Base-by-base conservation (phyloP, 768 basidiomycete genomes). In the Hericium coralloides region DNA sequence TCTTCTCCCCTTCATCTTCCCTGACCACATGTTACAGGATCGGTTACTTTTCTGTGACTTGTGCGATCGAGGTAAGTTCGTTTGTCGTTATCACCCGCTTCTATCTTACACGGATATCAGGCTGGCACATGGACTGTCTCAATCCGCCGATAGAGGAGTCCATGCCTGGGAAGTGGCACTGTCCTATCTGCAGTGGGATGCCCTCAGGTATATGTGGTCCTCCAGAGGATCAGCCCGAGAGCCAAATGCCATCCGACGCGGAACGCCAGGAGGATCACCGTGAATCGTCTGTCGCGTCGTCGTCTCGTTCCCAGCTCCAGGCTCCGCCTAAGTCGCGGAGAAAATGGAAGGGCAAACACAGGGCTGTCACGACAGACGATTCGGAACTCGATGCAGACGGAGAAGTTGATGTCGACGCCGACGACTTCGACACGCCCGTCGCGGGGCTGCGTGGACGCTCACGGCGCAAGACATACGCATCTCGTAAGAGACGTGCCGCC, bases 31-130 rank as follows among this genome's bases (percentile, higher is more conserved):
- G 49, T 26, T 26, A 55, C 66, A 95, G 90, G 83, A 79, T 54
- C 79, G 81, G 53, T 85, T 97, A 60, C 70, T 98, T 54, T 88
- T 98, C 63, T 98, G 95, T 69, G 95, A 98, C 76, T 81, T 76
- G 56, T 98, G 95, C 70, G 95, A 98, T 76, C 78, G 92, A 79
- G 49, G 49, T 50, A 1, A 26, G 49, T 50, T 22, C 26, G 20
- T 17, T 25, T 25, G 10, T 23, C 49, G 18, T 23, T 3, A 22
- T 25, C 26, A 22, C 25, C 10, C 8, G 43, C 2, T n/a, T 45
- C 26, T 8, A 49, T 17, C 49, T 23, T 25, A 36, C 26, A 15
- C 23, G 6, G 25, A 12, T 22, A 25, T 23, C 26, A 50, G 92
- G 90, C 38, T 92, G 89, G 88, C 91, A 94, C 69, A 83, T 84